Evolutionary conservation across 2,329 filamentous ascomycete genomes (phyloP).

Genomic region (Elsinoe ampelina): DNA sequence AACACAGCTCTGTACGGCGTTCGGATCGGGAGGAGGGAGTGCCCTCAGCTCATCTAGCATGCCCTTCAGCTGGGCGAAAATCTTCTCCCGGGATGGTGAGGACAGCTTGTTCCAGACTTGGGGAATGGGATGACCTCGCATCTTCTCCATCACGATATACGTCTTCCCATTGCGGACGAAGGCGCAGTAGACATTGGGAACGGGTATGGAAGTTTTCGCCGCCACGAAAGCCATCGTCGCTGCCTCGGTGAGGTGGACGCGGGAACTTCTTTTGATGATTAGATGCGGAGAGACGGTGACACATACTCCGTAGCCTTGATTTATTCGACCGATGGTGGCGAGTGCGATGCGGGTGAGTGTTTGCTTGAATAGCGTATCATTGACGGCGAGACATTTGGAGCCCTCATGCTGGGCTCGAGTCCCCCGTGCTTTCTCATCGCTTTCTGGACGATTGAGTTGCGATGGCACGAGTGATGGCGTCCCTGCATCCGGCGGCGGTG

Average conservation of each 20-base stretch:
- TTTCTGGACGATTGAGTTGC: too few species aligned
- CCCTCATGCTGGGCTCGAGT: too few species aligned
- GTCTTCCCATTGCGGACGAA: constrained; percentile 33
- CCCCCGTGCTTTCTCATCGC: too few species aligned
- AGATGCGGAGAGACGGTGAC: too few species aligned
- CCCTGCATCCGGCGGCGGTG: too few species aligned
- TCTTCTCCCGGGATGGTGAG: background rate
- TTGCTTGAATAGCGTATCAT: too few species aligned
- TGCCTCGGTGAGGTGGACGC: constrained; percentile 31
- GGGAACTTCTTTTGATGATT: background rate
- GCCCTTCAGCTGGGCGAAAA: constrained; percentile 3
- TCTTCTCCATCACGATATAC: constrained; percentile 39
- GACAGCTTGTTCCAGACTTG: background rate
- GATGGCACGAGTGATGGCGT: too few species aligned
- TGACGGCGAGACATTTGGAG: too few species aligned
- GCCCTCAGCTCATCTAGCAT: background rate
- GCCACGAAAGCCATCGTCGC: constrained; percentile 34
- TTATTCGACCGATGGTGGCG: too few species aligned
- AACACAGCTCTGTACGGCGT: too few species aligned
- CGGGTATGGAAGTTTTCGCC: constrained; percentile 35
- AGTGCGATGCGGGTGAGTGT: too few species aligned
- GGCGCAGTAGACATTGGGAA: constrained; percentile 37
- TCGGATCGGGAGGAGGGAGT: background rate
- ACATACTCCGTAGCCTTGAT: too few species aligned
- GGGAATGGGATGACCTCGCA: constrained; percentile 14